Percentiles rank a stretch among this genome's conserved stretches.
phyloP scores from a whole-genome alignment of 1,284 basidiomycete genomes.

The Inonotus hispidus region DNA sequence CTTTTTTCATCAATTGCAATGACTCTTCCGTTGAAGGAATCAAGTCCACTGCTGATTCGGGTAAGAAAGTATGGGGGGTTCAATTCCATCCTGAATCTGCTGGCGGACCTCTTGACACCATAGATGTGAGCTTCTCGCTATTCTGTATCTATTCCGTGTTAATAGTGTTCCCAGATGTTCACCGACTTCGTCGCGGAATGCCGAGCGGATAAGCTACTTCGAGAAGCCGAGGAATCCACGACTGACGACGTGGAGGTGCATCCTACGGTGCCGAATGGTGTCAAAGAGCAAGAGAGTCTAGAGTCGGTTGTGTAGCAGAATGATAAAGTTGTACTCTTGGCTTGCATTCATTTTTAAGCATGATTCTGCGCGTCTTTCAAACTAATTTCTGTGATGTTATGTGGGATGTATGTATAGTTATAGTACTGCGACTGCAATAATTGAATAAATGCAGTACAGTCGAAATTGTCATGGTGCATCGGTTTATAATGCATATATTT shows the following conservation, averaged over 20 bases:
- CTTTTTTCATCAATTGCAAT: constrained; percentile 98
- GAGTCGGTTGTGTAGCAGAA: constrained; percentile 27
- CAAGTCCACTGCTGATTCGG: constrained; percentile 83
- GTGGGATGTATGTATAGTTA: too few relatives aligned
- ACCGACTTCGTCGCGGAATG: constrained; percentile 85
- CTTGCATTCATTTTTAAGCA: too few relatives aligned
- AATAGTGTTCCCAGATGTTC: constrained; percentile 64
- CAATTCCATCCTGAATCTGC: constrained; percentile 97
- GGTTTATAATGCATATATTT: neutral
- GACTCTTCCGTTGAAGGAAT: constrained; percentile 97
- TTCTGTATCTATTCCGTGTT: neutral
- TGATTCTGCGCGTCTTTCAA: too few relatives aligned
- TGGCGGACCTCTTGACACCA: constrained; percentile 89
- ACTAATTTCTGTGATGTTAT: too few relatives aligned
- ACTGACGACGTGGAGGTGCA: constrained; percentile 13
- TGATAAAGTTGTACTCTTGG: neutral
- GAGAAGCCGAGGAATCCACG: constrained; percentile 18
- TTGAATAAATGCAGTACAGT: too few relatives aligned
- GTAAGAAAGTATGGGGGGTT: constrained; percentile 90
- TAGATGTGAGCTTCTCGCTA: constrained; percentile 54
- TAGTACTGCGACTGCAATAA: too few relatives aligned
- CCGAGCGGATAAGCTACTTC: constrained; percentile 44
- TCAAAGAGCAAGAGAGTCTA: constrained; percentile 23
- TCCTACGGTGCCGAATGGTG: constrained; percentile 20
- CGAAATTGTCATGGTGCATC: neutral